phyloP scores from a whole-genome alignment of 1,284 basidiomycete species.

The Cutaneotrichosporon arboriforme region DNA sequence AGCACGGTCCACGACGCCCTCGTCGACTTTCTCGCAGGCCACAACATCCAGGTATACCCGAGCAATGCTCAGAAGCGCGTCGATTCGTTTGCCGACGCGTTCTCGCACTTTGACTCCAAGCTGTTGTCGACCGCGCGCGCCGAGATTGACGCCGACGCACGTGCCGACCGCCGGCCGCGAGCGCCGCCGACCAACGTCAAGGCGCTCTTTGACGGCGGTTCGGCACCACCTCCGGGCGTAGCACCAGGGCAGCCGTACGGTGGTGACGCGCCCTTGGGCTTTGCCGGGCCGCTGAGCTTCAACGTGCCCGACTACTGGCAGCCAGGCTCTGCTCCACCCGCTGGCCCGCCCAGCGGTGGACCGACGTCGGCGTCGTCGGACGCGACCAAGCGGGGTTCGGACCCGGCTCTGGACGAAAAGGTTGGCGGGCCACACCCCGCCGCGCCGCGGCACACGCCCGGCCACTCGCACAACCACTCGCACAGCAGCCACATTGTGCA shows the following conservation, averaged over 20 bases:
- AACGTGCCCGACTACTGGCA: constrained; percentile 31
- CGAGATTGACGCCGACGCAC: constrained; percentile 55
- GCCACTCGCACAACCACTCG: constrained; percentile 11
- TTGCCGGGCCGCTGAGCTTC: constrained; percentile 25
- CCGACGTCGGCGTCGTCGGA: constrained; percentile 64
- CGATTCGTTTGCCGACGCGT: constrained; percentile 89
- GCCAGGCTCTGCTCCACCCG: constrained; percentile 4
- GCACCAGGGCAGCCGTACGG: constrained; percentile 13
- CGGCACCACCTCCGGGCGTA: constrained; percentile 52
- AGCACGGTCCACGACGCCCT: constrained; percentile 83
- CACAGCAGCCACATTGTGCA: constrained; percentile 5
- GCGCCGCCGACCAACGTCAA: constrained; percentile 82
- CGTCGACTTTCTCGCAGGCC: constrained; percentile 81
- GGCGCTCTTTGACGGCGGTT: constrained; percentile 84
- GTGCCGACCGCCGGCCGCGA: constrained; percentile 69
- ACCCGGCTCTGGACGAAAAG: constrained; percentile 79
- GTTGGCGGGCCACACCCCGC: constrained; percentile 2
- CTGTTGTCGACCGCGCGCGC: constrained; percentile 68
- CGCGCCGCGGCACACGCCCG: background rate
- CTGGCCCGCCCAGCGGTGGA: background rate
- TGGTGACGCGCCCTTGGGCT: constrained; percentile 2
- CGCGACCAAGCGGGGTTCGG: constrained; percentile 73
- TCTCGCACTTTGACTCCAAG: constrained; percentile 95
- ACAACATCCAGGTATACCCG: constrained; percentile 57
- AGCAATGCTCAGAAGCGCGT: constrained; percentile 50